Evolutionary conservation across 805 yeast species (phyloP), one percentile per base, ranked within the genome.

Genomic region (Myxozyma neglecta): DNA sequence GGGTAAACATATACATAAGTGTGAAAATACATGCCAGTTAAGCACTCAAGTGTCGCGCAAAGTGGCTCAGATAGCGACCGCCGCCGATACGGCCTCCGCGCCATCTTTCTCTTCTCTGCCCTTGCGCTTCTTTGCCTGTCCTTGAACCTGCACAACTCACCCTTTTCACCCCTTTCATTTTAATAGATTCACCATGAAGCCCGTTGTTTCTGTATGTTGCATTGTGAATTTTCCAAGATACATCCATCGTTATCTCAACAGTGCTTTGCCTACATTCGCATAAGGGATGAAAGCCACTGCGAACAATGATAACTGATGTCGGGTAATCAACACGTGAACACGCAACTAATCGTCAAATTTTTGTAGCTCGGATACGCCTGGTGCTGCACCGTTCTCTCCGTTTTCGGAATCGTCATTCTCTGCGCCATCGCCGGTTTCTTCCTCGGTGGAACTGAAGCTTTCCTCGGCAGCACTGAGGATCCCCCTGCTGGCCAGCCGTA

Each of bases 351-450:
- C 11, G 35, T 29, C 48, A 3, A 18, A n/a, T 11, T 37, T 42
- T 36, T 60, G 24, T 47, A 63, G 66, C 66, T 63, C 64, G 66
- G 66, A 43, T 63, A 63, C 64, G 98, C 99, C 29, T 93, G 96
- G 89, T 90, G 89, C 75, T 93, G 99, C 74, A 93, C 98, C 49
- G 82, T 93, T 46, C 80, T 94, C 49, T 91, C 97, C 53, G 91
- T 94, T 14, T 93, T 93, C 74, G 99, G 96, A 61, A 85, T 93
- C 39, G 87, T 90, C 50, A 94, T 93, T 60, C 82, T 93, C 52
- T 82, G 96, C 10, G 88, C 89, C 59, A 83, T 93, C 69, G 99
- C 96, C 18, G 83, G 85, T 68, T 80, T 93, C 66, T 93, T 94
- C 79, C 80, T 87, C 69, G 79, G 78, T 40, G 89, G 85, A 68